Percentiles rank a stretch among this genome's conserved stretches.
These are phyloP conservation scores for Aspergillus niger DNA, from an alignment of 2,329 filamentous ascomycete species.

Conservation along the genomic window DNA sequence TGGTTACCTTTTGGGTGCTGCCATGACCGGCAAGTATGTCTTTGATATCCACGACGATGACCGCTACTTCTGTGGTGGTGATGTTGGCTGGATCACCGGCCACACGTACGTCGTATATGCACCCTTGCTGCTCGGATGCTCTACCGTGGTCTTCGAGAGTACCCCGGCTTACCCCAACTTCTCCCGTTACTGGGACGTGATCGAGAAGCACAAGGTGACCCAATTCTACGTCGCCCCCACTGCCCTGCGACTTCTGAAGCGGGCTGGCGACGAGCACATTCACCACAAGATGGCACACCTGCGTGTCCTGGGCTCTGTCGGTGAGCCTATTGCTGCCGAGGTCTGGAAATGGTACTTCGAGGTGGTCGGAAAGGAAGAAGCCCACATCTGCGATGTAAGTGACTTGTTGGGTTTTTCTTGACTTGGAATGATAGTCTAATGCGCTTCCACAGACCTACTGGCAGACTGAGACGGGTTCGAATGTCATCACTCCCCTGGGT, in stretches of 20 bases:
- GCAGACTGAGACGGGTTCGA: constrained; percentile 98
- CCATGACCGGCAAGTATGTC: constrained; percentile 94
- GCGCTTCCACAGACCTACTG: constrained; percentile 77
- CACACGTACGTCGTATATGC: constrained; percentile 99
- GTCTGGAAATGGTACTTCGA: constrained; percentile 99
- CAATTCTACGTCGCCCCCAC: constrained; percentile 99
- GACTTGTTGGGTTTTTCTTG: neutral
- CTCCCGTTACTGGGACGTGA: constrained; percentile 98
- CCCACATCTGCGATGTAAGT: constrained; percentile 91
- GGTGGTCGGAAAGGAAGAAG: constrained; percentile 87
- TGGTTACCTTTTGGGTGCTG: constrained; percentile 91
- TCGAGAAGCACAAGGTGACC: constrained; percentile 90
- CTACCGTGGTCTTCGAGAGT: constrained; percentile 96
- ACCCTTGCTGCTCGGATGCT: constrained; percentile 85
- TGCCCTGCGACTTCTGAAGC: constrained; percentile 88
- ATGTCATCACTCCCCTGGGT: constrained; percentile 91
- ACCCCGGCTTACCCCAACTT: constrained; percentile 97
- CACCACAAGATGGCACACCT: constrained; percentile 86
- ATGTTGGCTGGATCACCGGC: constrained; percentile 98
- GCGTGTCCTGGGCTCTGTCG: constrained; percentile 88
- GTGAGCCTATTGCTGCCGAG: constrained; percentile 95
- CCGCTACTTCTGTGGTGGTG: constrained; percentile 94
- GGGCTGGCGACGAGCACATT: constrained; percentile 90
- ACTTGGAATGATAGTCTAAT: neutral
- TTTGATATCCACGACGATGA: constrained; percentile 97